Conservation (phyloP, 2,329 filamentous ascomycete species). For the Ascochyta rabiei region DNA sequence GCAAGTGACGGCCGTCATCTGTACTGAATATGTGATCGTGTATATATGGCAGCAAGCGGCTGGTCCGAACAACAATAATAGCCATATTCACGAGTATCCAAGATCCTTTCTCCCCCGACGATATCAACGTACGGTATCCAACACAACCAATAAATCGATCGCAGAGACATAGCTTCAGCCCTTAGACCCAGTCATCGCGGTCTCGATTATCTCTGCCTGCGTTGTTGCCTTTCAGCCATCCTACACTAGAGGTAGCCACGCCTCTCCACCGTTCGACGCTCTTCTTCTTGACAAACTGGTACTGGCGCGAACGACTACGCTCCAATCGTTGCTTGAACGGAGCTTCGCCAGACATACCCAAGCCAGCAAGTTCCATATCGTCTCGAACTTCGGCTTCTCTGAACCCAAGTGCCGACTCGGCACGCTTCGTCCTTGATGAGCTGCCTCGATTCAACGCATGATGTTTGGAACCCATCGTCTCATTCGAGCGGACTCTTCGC, state of each 20-base stretch:
- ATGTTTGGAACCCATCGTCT: conserved; percentile 34
- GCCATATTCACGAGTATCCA: neutral
- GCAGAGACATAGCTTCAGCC: neutral
- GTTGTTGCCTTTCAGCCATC: conserved; percentile 43
- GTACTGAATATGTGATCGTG: neutral
- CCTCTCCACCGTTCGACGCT: conserved; percentile 45
- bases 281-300: conserved; percentile 41
- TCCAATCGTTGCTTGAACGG: conserved; percentile 42
- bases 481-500: conserved; percentile 40
- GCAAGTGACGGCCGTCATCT: neutral
- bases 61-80: neutral
- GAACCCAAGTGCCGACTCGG: conserved; percentile 41
- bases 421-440: conserved; percentile 31
- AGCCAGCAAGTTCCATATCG: conserved; percentile 42
- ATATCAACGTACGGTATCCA: neutral
- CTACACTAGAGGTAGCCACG: conserved; percentile 42
- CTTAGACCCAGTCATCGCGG: conserved; percentile 36
- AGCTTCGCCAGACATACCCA: conserved; percentile 31
- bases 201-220: conserved; percentile 36
- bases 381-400: conserved; percentile 46
- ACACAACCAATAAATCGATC: neutral
- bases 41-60: neutral
- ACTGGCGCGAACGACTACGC: conserved; percentile 39
- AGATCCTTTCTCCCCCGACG: neutral
- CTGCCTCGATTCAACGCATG: conserved; percentile 25